phyloP scores from a whole-genome alignment of 2,329 filamentous ascomycete genomes.

The Fonsecaea nubica region DNA sequence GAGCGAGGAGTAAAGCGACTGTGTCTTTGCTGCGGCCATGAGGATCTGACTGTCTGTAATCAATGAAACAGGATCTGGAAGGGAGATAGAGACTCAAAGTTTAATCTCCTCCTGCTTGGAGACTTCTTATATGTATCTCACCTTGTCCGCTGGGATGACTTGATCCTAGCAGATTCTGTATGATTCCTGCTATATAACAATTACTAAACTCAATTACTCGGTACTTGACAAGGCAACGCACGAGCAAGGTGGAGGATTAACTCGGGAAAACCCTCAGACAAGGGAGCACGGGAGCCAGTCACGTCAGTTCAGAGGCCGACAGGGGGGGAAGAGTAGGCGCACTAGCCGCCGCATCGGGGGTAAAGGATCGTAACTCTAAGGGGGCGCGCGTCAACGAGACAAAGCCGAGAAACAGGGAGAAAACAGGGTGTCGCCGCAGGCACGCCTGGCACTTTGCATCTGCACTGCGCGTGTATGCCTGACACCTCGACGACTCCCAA shows the following conservation, averaged over 20 bases:
- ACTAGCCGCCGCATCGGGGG: neutral
- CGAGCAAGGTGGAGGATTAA: neutral
- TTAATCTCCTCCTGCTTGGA: neutral
- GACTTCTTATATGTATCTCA: neutral
- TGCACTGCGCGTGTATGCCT: slow-evolving; percentile 14
- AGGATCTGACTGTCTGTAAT: neutral
- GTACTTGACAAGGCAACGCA: neutral
- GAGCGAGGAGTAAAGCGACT: slow-evolving; percentile 26
- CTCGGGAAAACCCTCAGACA: neutral
- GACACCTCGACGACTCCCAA: neutral
- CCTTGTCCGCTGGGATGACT: neutral
- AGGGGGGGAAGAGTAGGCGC: neutral
- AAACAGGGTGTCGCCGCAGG: slow-evolving; percentile 6
- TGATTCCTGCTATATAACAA: neutral
- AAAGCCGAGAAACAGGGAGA: slow-evolving; percentile 1
- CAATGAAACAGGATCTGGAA: neutral
- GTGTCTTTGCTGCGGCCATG: slow-evolving; percentile 31
- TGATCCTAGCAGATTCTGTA: neutral
- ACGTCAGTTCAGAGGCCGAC: neutral
- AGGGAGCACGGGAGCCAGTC: neutral
- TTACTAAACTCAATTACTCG: neutral
- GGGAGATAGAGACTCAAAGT: neutral
- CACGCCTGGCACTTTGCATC: slow-evolving; percentile 15
- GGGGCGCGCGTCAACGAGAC: slow-evolving; percentile 10
- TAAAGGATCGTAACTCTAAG: neutral